A percentile compares a stretch with the other conserved stretches of the same genome.
phyloP scores from a whole-genome alignment of 2,329 filamentous ascomycete genomes.

The Aspergillus niger region DNA sequence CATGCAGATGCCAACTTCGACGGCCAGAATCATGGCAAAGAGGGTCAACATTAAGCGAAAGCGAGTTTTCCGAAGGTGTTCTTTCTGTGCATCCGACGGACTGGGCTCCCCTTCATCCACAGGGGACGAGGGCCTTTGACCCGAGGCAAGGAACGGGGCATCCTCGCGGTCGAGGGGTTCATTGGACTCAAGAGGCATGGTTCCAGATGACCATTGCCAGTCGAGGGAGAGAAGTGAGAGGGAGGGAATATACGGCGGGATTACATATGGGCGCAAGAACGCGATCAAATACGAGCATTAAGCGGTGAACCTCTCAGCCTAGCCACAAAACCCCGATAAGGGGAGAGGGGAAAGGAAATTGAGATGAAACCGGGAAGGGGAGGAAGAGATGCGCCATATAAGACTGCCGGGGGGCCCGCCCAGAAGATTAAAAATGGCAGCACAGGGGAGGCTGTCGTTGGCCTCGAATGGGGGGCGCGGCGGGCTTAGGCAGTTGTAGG shows the following conservation, averaged over 20 bases:
- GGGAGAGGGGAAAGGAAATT: not conserved
- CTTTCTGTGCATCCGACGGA: constrained; percentile 12
- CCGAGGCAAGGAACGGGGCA: constrained; percentile 33
- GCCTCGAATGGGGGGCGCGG: not conserved
- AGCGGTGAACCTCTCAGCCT: not conserved
- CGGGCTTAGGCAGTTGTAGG: not conserved
- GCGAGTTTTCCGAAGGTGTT: constrained; percentile 30
- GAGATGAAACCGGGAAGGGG: constrained; percentile 6
- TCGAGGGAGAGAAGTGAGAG: not conserved
- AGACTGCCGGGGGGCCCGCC: not conserved
- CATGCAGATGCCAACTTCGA: constrained; percentile 51
- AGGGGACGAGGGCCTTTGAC: constrained; percentile 10
- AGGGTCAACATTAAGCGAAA: constrained; percentile 44
- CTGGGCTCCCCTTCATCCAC: constrained; percentile 5
- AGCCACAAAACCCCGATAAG: not conserved
- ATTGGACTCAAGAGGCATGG: constrained; percentile 27
- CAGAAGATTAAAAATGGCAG: not conserved
- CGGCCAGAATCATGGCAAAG: constrained; percentile 44
- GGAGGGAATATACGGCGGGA: constrained; percentile 1
- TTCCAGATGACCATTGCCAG: constrained; percentile 10
- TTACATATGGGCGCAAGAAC: constrained; percentile 7
- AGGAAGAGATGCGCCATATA: not conserved
- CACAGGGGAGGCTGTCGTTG: not conserved
- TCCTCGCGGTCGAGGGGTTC: constrained; percentile 34
- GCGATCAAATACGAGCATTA: not conserved